A percentile compares a stretch with the other conserved stretches of the same genome.
phyloP scores from a whole-genome alignment of 352 stramenopile genomes.

The Phytophthora tentaculata region DNA sequence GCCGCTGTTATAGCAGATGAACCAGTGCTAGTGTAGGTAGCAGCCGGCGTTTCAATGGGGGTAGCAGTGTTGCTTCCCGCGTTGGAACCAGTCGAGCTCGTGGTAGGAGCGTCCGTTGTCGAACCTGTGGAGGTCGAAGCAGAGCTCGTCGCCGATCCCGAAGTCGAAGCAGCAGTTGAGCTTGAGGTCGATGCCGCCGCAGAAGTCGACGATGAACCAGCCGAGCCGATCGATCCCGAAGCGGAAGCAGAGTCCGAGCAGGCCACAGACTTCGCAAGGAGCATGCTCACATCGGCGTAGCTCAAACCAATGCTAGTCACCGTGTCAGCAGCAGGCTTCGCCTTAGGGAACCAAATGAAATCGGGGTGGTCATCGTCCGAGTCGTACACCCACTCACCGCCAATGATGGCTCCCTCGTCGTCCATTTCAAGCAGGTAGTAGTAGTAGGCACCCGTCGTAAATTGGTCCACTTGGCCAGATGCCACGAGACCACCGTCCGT shows the following conservation, averaged over 20 bases:
- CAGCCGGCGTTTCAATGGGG: slow-evolving; percentile 2
- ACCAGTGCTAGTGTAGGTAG: slow-evolving; percentile 1
- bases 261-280: slow-evolving; percentile 24
- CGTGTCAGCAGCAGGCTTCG: slow-evolving; percentile 21
- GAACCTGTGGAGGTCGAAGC: background rate
- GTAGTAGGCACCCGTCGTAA: slow-evolving; percentile 36
- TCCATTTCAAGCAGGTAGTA: slow-evolving; percentile 45
- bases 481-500: slow-evolving; percentile 38
- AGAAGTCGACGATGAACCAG: background rate
- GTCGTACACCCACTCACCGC: slow-evolving; percentile 41
- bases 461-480: slow-evolving; percentile 28
- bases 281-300: slow-evolving; percentile 33
- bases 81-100: slow-evolving; percentile 2
- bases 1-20: background rate
- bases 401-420: slow-evolving; percentile 29
- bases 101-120: background rate
- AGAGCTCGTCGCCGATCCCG: background rate
- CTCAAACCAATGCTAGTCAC: slow-evolving; percentile 37
- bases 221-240: background rate
- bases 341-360: slow-evolving; percentile 39
- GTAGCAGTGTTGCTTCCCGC: slow-evolving; percentile 2
- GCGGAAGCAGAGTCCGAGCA: slow-evolving; percentile 19
- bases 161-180: slow-evolving; percentile 3
- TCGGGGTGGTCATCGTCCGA: slow-evolving; percentile 38
- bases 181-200: background rate